Conservation (phyloP, 768 basidiomycete species). For the Suillus decipiens region DNA sequence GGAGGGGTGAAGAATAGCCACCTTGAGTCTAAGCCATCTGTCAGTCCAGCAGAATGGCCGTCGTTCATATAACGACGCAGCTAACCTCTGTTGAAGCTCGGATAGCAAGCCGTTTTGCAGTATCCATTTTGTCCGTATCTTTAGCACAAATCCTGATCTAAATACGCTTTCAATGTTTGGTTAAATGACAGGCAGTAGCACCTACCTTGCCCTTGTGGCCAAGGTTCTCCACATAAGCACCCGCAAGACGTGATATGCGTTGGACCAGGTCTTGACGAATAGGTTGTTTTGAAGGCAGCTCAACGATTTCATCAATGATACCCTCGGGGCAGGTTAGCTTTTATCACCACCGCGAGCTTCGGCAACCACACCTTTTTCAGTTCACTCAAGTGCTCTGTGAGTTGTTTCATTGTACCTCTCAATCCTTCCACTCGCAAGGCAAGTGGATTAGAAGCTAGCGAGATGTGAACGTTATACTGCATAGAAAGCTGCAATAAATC, state of each 20-base stretch:
- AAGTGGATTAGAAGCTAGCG: slow-evolving; percentile 56
- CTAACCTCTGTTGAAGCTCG: slow-evolving; percentile 57
- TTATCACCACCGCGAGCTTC: slow-evolving; percentile 15
- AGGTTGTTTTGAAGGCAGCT: slow-evolving; percentile 46
- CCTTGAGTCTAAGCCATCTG: background rate
- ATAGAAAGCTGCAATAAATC: slow-evolving; percentile 61
- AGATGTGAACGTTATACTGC: slow-evolving; percentile 61
- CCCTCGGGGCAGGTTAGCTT: slow-evolving; percentile 16
- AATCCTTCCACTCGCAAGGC: slow-evolving; percentile 61
- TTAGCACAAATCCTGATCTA: slow-evolving; percentile 62
- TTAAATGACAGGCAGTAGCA: background rate
- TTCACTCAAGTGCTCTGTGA: slow-evolving; percentile 46
- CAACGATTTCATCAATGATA: slow-evolving; percentile 35
- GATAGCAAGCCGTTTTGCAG: slow-evolving; percentile 54
- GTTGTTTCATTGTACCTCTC: slow-evolving; percentile 48
- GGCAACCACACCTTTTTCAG: slow-evolving; percentile 47
- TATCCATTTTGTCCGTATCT: slow-evolving; percentile 36
- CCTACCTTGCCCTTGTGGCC: slow-evolving; percentile 48
- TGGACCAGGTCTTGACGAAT: slow-evolving; percentile 52
- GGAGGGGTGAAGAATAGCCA: slow-evolving; percentile 15
- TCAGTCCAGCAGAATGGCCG: background rate
- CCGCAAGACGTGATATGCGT: slow-evolving; percentile 66
- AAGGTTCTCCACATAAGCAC: slow-evolving; percentile 60
- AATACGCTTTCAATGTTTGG: slow-evolving; percentile 4
- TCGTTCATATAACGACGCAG: background rate